A percentile compares a stretch with the other conserved stretches of the same genome.
phyloP scores from a whole-genome alignment of 768 basidiomycete genomes.

The Lactifluus rugatus region DNA sequence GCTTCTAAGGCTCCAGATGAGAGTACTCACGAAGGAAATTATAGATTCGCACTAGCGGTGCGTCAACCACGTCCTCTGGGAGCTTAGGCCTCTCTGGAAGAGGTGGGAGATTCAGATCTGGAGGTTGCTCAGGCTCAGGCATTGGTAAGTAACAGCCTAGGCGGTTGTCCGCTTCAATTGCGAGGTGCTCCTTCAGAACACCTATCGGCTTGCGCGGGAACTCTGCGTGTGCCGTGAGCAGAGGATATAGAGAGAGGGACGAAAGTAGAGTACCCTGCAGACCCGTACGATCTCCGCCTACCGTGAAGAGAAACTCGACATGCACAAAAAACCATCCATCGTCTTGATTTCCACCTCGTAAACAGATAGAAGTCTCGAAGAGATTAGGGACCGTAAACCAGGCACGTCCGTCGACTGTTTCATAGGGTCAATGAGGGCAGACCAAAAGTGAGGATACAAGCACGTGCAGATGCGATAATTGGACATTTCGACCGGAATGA shows the following conservation, averaged over 20 bases:
- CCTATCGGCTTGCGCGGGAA: slow-evolving; percentile 63
- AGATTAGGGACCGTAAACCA: slow-evolving; percentile 63
- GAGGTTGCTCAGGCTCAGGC: slow-evolving; percentile 22
- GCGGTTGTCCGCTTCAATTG: slow-evolving; percentile 62
- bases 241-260: background rate
- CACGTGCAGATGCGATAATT: slow-evolving; percentile 52
- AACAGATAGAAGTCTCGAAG: slow-evolving; percentile 65
- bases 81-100: slow-evolving; percentile 34
- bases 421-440: slow-evolving; percentile 10
- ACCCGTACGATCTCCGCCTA: slow-evolving; percentile 65
- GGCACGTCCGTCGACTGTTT: slow-evolving; percentile 63
- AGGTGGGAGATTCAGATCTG: slow-evolving; percentile 35
- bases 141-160: slow-evolving; percentile 53
- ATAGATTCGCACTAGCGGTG: slow-evolving; percentile 75
- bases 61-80: slow-evolving; percentile 56
- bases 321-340: slow-evolving; percentile 84
- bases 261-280: slow-evolving; percentile 45
- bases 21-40: slow-evolving; percentile 75
- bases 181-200: slow-evolving; percentile 53
- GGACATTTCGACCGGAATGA: slow-evolving; percentile 76
- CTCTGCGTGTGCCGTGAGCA: slow-evolving; percentile 33
- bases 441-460: slow-evolving; percentile 17
- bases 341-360: slow-evolving; percentile 55
- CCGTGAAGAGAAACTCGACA: slow-evolving; percentile 62
- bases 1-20: background rate